phyloP scores from a whole-genome alignment of 192 early-diverging fungal genomes.

The Backusella psychrophila region DNA sequence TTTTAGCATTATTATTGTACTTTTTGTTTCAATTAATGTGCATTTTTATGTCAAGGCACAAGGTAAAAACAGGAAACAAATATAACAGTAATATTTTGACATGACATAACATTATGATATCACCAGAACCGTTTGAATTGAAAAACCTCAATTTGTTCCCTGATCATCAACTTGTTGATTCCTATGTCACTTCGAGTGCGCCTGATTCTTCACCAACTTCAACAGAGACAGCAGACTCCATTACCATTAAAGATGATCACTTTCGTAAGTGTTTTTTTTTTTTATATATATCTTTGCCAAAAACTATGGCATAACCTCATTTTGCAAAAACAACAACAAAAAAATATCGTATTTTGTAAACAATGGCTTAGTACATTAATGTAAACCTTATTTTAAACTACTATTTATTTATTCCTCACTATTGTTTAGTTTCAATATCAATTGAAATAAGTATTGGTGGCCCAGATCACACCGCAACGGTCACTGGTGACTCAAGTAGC shows the following conservation, averaged over 20 bases:
- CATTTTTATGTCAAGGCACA: neutral
- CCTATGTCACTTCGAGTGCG: neutral
- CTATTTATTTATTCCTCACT: neutral
- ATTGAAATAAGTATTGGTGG: too few relatives aligned
- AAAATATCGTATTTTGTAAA: neutral
- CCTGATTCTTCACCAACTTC: neutral
- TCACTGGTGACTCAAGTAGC: neutral
- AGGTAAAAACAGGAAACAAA: neutral
- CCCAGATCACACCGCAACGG: too few relatives aligned
- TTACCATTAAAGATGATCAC: neutral
- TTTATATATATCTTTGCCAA: neutral
- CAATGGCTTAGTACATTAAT: neutral
- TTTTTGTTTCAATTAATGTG: neutral
- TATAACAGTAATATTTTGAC: neutral
- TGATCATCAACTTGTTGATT: neutral
- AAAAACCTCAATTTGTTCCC: neutral
- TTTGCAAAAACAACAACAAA: neutral
- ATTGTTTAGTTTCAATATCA: neutral
- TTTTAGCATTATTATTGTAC: neutral
- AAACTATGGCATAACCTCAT: neutral
- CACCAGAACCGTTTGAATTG: neutral
- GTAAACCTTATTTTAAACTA: neutral
- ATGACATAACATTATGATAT: neutral
- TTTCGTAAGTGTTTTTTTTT: neutral
- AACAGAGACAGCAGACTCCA: neutral